These are phyloP conservation scores for Epichloe amarillans DNA, from an alignment of 2,329 filamentous ascomycete genomes.

Conservation along the genomic window DNA sequence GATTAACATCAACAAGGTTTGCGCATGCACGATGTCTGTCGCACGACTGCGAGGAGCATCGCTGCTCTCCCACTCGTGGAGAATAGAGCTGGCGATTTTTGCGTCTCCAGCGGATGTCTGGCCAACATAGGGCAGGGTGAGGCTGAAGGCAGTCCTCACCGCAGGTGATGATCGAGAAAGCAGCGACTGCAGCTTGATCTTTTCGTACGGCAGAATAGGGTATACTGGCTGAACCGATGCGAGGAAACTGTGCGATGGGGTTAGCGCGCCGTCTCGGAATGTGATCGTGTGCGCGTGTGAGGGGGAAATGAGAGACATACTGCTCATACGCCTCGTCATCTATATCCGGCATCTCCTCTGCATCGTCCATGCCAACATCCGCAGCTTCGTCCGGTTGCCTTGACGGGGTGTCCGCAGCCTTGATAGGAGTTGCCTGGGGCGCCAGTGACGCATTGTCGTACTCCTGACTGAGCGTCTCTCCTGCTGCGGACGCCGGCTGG, in stretches of 20 bases:
- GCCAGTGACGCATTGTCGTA: constrained; percentile 31
- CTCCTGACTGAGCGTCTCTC: constrained; percentile 16
- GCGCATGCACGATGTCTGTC: constrained; percentile 46
- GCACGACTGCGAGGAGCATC: constrained; percentile 24
- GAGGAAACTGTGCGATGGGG: constrained; percentile 37
- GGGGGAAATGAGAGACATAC: constrained; percentile 18
- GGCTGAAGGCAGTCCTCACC: constrained; percentile 50
- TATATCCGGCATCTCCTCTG: constrained; percentile 9
- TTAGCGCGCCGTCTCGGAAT: constrained; percentile 1
- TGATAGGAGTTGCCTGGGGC: constrained; percentile 29
- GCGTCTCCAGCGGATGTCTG: constrained; percentile 27
- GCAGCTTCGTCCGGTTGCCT: constrained; percentile 21
- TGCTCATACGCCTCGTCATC: constrained; percentile 33
- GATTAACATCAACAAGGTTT: constrained; percentile 52
- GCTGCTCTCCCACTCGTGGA: constrained; percentile 38
- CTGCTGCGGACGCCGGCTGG: constrained; percentile 25
- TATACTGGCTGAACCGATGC: constrained; percentile 52
- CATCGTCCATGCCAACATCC: constrained; percentile 20
- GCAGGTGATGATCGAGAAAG: constrained; percentile 41
- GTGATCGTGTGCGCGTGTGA: background rate
- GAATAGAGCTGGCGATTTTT: constrained; percentile 30
- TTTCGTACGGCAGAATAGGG: constrained; percentile 48
- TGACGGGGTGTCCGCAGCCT: constrained; percentile 22
- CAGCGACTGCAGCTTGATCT: constrained; percentile 39
- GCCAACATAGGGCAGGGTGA: constrained; percentile 46